Base-by-base conservation (phyloP, 176 grass and related monocot species). In the Ananas comosus region DNA sequence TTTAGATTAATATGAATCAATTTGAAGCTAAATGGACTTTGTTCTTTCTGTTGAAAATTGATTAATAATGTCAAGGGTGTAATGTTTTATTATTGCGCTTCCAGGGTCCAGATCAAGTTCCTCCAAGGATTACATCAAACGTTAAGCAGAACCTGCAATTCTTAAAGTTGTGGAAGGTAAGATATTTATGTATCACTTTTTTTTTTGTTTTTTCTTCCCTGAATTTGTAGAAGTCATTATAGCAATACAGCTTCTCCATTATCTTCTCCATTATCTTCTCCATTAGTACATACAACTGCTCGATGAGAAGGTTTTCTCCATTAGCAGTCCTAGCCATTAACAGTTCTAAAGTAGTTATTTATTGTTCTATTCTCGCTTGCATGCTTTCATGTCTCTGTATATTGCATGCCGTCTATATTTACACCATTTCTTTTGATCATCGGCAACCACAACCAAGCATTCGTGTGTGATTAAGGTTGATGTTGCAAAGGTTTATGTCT, bases 71-170 rank as follows among this genome's bases (percentile, higher is more conserved):
- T 47, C 13, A 50, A 42, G n/a, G 27, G 48, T 14, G 51, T 77
- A 19, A 69, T 48, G 50, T 9, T 9, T 13, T 18, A 19, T 59
- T 18, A 59, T 66, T 50, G 12, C 63, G 52, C 75, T 25, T 83
- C 4, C 69, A 97, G 94, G 78, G 75, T 68, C 68, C 78, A 64
- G 73, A 83, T 50, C 77, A 71, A 42, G 76, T 68, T n/a, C 84
- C 87, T 83, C 84, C 83, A 61, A 82, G 94, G 79, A 93, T 97
- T 53, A 97, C 89, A 48, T 92, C 94, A 53, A 97, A 97, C 76
- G 94, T 97, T 23, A 97, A 92, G 69, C 94, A 90, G 3, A 97
- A 77, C 66, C 72, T 97, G 28, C 85, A 66, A 69, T 17, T 97
- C 17, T 53, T 97, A 11, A 92, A 83, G 68, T 84, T 96, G 70